A percentile compares a stretch with the other conserved stretches of the same genome.
These are phyloP conservation scores for Triticum urartu DNA, from an alignment of 176 grass and related monocot species.

Conservation along the genomic window DNA sequence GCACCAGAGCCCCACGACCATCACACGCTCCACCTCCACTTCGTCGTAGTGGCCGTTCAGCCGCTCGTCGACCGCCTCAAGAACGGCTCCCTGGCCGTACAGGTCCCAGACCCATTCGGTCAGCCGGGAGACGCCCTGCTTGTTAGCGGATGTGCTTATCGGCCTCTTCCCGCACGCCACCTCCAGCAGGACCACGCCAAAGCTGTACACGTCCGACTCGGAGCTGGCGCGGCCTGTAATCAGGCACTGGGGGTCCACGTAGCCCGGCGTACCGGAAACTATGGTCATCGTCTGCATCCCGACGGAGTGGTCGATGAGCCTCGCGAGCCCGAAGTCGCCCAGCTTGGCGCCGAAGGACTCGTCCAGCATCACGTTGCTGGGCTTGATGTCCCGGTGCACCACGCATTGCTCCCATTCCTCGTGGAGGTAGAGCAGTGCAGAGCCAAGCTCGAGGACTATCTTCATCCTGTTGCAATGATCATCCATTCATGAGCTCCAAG, in stretches of 20 bases:
- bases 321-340: constrained; percentile 34
- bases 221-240: constrained; percentile 20
- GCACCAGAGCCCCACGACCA: constrained; percentile 64
- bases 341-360: constrained; percentile 31
- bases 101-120: constrained; percentile 58
- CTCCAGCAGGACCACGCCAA: constrained; percentile 41
- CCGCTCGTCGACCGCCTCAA: constrained; percentile 39
- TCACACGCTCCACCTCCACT: constrained; percentile 29
- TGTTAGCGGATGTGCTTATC: constrained; percentile 10
- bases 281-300: constrained; percentile 32
- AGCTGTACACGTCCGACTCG: constrained; percentile 38
- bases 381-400: constrained; percentile 29
- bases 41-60: constrained; percentile 26
- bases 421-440: constrained; percentile 13
- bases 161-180: constrained; percentile 34
- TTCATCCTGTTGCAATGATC: not conserved
- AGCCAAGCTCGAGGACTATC: constrained; percentile 6
- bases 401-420: constrained; percentile 36
- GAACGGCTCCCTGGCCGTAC: constrained; percentile 17
- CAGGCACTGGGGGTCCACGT: constrained; percentile 23
- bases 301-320: constrained; percentile 31
- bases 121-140: constrained; percentile 15
- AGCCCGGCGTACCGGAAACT: constrained; percentile 23
- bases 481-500: not conserved
- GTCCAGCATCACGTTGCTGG: constrained; percentile 38